Conservation (phyloP, 2,329 filamentous ascomycete species). For the Albophoma yamanashiensis region DNA sequence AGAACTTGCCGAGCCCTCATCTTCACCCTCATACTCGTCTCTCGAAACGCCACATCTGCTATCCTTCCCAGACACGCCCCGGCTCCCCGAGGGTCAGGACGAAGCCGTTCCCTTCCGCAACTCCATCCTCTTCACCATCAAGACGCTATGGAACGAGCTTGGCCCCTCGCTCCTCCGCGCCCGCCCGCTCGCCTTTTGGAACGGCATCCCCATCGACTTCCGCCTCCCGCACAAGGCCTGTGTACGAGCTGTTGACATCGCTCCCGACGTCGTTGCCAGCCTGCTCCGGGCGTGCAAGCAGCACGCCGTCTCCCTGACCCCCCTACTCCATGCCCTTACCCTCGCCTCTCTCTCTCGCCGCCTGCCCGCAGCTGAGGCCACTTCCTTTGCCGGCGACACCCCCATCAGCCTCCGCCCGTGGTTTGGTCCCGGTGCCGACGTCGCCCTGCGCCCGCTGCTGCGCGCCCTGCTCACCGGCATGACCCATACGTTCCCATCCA, state of each 20-base stretch:
- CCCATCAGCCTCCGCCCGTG: constrained; percentile 34
- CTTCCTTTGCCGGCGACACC: constrained; percentile 25
- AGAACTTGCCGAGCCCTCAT: neutral
- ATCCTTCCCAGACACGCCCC: constrained; percentile 16
- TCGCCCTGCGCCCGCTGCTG: constrained; percentile 16
- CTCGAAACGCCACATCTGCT: constrained; percentile 14
- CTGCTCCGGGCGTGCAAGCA: constrained; percentile 29
- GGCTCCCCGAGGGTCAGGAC: constrained; percentile 29
- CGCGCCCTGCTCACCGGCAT: constrained; percentile 28
- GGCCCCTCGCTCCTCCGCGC: constrained; percentile 26
- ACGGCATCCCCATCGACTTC: constrained; percentile 22
- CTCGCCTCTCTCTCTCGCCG: constrained; percentile 27
- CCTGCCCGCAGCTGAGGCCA: constrained; percentile 20
- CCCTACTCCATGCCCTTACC: constrained; percentile 34
- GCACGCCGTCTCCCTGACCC: constrained; percentile 34
- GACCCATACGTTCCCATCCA: constrained; percentile 16
- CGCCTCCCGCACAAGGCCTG: constrained; percentile 23
- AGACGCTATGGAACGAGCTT: constrained; percentile 27
- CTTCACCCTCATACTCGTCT: neutral
- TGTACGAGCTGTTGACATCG: constrained; percentile 25
- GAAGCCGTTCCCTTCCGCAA: constrained; percentile 26
- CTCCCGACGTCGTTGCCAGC: constrained; percentile 11
- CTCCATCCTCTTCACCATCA: constrained; percentile 28
- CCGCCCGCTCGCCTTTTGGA: constrained; percentile 22
- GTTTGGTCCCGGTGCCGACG: constrained; percentile 12